Evolutionary conservation across 306 rosid species (phyloP).

Genomic region (Lathyrus oleraceus): DNA sequence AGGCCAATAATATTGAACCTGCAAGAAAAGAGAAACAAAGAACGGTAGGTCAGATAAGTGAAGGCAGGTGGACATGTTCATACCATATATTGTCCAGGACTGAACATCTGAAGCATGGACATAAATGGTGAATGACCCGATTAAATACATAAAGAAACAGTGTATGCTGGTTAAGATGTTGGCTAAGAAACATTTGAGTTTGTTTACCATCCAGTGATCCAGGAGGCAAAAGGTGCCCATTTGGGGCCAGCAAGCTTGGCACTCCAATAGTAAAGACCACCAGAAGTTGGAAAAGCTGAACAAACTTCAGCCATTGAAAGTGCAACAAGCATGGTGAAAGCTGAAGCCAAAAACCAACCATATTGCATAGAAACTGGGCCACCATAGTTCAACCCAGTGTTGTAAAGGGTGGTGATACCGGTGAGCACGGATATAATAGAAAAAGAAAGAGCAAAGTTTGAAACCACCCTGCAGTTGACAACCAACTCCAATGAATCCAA

Average conservation of each 20-base stretch:
- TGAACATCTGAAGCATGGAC: too few species aligned
- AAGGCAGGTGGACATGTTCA: not conserved
- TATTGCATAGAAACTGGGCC: constrained; percentile 78
- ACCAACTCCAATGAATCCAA: not conserved
- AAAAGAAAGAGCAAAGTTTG: constrained; percentile 86
- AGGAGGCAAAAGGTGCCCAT: constrained; percentile 95
- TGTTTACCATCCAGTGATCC: constrained; percentile 87
- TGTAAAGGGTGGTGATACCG: constrained; percentile 85
- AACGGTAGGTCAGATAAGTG: constrained; percentile 32
- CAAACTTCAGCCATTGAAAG: constrained; percentile 95
- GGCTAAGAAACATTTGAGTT: not conserved
- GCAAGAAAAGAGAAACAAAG: constrained; percentile 44
- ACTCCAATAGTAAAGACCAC: constrained; percentile 97
- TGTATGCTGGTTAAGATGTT: not conserved
- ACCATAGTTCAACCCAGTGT: constrained; percentile 70
- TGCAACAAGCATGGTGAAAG: constrained; percentile 84
- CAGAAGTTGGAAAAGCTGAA: constrained; percentile 91
- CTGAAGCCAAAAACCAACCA: constrained; percentile 75
- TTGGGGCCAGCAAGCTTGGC: constrained; percentile 90
- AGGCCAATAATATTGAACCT: constrained; percentile 97
- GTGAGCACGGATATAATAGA: constrained; percentile 82
- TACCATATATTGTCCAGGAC: too few species aligned
- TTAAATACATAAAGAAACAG: not conserved
- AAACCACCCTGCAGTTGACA: constrained; percentile 55
- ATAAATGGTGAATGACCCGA: too few species aligned